Evolutionary conservation across 1,284 basidiomycete species (phyloP), one percentile per base, ranked within the genome.

Genomic region (Stygiomarasmius scandens): DNA sequence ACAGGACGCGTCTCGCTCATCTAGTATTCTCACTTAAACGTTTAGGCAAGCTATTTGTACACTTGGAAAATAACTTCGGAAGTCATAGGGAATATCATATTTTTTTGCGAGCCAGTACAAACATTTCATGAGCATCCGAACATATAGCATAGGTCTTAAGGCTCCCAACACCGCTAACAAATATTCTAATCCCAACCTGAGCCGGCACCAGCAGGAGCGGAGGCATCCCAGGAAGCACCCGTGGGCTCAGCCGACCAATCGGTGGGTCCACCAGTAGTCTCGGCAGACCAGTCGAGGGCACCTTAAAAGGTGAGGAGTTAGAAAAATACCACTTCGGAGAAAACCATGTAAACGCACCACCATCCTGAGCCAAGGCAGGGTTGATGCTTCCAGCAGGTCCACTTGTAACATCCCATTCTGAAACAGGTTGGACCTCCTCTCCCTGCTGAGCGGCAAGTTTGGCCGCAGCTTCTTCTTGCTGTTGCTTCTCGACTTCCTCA

Each of bases 401-500:
- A 68, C 87, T 82, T 56, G 83, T 72, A 54, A 88, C 86, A 66
- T 93, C 90, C 93, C 93, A 95, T 51, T 79, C 69, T 24, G 76
- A 71, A 63, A 75, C 74, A 56, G 80, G 74, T 59, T 78, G 82
- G 62, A 81, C 84, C 60, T 82, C 82, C 63, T 78, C 82, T 60
- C 80, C 84, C 63, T 77, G 80, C 62, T 82, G 82, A 59, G 82
- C 82, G 47, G 85, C 82, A 60, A 82, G 79, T 76, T 92, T 93
- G 64, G 90, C 92, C 66, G 90, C 88, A 48, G 92, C 91, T 77
- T 95, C 93, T 74, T 95, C 94, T 73, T 92, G 88, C 70, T 93
- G 90, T 80, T 98, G 95, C 77, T 92, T 93, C 87, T 98, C 96
- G 67, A 97, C 91, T 81, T 98, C 96, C 75, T 98, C 96, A 62